Percentiles rank a stretch among this genome's conserved stretches.
These are phyloP conservation scores for Debaryomyces nepalensis DNA, from an alignment of 1,139 yeast genomes.

Conservation along the genomic window DNA sequence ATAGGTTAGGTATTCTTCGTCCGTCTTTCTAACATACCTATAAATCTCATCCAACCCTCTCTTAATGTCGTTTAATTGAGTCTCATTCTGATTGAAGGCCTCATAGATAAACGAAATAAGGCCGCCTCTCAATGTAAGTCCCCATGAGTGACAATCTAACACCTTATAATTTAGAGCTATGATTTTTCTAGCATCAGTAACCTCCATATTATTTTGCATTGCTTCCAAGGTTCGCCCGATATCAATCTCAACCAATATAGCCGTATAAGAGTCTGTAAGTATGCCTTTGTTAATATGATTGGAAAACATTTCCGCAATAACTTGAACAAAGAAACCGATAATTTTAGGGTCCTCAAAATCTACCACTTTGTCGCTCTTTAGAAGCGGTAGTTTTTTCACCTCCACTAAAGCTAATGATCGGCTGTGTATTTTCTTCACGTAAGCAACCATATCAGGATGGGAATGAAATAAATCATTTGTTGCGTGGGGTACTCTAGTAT, in stretches of 20 bases:
- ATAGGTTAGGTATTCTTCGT: not conserved
- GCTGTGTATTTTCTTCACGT: not conserved
- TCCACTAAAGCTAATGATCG: slow-evolving; percentile 2
- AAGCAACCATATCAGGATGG: slow-evolving; percentile 2
- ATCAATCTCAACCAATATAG: too few relatives aligned
- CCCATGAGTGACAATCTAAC: not conserved
- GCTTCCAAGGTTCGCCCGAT: too few relatives aligned
- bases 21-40: not conserved
- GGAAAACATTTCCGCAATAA: too few relatives aligned
- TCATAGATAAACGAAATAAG: not conserved
- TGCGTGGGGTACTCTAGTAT: slow-evolving; percentile 4
- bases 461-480: slow-evolving; percentile 2
- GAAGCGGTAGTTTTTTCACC: slow-evolving; percentile 2
- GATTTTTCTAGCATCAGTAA: too few relatives aligned
- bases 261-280: too few relatives aligned
- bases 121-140: not conserved
- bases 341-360: too few relatives aligned
- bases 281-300: too few relatives aligned
- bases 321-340: too few relatives aligned
- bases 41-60: not conserved
- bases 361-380: not conserved
- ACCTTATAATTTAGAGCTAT: not conserved
- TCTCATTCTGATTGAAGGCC: not conserved
- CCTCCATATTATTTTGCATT: too few relatives aligned
- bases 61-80: not conserved